Conservation (phyloP, 2,329 filamentous ascomycete species). For the Fusarium newnesense region DNA sequence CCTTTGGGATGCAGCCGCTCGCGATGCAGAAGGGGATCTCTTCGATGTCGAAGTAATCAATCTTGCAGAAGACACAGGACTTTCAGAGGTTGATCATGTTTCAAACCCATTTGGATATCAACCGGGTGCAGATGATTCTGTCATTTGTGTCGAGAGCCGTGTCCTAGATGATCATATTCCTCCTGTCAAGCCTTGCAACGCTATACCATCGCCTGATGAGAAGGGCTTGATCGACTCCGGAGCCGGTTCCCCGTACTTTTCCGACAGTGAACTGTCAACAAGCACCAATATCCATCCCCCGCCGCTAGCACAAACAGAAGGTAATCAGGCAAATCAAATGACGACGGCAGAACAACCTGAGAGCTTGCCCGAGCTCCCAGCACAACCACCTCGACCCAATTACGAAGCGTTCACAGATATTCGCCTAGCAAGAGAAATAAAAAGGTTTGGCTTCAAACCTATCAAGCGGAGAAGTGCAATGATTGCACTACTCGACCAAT, state of each 20-base stretch:
- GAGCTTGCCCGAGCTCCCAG: background rate
- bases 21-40: slow-evolving; percentile 72
- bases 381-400: slow-evolving; percentile 56
- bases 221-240: background rate
- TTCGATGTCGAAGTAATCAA: slow-evolving; percentile 72
- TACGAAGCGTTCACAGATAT: slow-evolving; percentile 71
- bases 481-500: slow-evolving; percentile 75
- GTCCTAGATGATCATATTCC: slow-evolving; percentile 23
- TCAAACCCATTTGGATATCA: slow-evolving; percentile 55
- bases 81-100: slow-evolving; percentile 38
- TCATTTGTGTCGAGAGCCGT: background rate
- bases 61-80: slow-evolving; percentile 56
- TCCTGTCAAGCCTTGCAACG: slow-evolving; percentile 41
- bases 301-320: background rate
- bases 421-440: slow-evolving; percentile 70
- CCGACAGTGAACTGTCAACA: slow-evolving; percentile 36
- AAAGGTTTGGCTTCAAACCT: slow-evolving; percentile 76
- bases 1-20: slow-evolving; percentile 77
- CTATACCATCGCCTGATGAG: slow-evolving; percentile 23
- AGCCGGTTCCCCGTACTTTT: slow-evolving; percentile 29
- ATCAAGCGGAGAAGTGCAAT: slow-evolving; percentile 75
- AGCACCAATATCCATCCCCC: slow-evolving; percentile 16
- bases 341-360: background rate
- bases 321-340: background rate
- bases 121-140: slow-evolving; percentile 3